A percentile compares a stretch with the other conserved stretches of the same genome.
phyloP scores from a whole-genome alignment of 2,329 filamentous ascomycete genomes.

The Colletotrichum caudatum region DNA sequence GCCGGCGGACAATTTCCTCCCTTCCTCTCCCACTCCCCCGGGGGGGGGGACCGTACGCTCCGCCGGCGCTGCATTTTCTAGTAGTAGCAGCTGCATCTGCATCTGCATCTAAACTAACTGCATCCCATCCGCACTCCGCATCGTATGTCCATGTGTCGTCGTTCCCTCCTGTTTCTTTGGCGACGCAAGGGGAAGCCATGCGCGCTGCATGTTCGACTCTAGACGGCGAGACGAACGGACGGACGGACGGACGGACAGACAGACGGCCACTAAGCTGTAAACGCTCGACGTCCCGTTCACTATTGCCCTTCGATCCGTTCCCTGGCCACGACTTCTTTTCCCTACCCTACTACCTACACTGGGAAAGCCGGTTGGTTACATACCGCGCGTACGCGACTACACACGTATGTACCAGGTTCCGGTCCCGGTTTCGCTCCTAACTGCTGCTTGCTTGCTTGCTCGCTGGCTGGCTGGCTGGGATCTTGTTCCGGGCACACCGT shows the following conservation, averaged over 20 bases:
- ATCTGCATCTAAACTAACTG: background rate
- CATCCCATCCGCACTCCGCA: background rate
- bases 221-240: background rate
- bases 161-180: background rate
- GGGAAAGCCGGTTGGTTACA: slow-evolving; percentile 12
- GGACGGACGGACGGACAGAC: background rate
- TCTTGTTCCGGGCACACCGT: background rate
- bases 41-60: too few relatives aligned
- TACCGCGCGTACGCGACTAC: too few relatives aligned
- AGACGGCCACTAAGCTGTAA: too few relatives aligned
- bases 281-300: background rate
- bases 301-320: background rate
- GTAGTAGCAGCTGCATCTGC: background rate
- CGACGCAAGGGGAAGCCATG: background rate
- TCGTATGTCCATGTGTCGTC: background rate
- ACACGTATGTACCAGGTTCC: background rate
- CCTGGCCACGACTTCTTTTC: background rate
- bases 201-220: background rate
- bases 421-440: slow-evolving; percentile 16
- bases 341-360: slow-evolving; percentile 7
- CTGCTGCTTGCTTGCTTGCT: too few relatives aligned
- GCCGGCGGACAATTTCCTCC: slow-evolving; percentile 5
- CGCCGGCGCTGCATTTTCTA: background rate
- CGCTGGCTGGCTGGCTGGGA: too few relatives aligned
- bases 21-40: background rate